These are phyloP conservation scores for Rhizoclosmatium sp. DNA, from an alignment of 192 early-diverging fungal genomes.

Conservation along the genomic window DNA sequence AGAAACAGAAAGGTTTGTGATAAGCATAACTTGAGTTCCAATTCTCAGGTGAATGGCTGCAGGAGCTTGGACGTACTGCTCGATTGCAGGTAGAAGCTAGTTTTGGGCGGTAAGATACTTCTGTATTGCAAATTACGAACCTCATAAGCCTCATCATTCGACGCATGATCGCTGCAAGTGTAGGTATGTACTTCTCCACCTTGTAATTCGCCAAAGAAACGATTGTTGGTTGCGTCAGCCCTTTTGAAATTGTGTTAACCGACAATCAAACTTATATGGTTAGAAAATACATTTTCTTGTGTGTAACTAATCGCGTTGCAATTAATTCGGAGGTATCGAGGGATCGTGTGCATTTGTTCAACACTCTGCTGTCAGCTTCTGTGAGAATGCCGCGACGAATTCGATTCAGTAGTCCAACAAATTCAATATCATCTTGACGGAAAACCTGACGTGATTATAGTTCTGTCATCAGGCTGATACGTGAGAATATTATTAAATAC, in stretches of 20 bases:
- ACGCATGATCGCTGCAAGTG: conserved; percentile 6
- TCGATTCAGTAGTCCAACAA: conserved; percentile 26
- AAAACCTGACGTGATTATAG: neutral
- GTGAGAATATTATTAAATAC: neutral
- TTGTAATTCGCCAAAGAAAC: conserved; percentile 9
- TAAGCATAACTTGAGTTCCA: conserved; percentile 36
- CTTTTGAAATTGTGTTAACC: neutral
- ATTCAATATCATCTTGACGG: conserved; percentile 18
- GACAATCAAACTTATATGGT: neutral
- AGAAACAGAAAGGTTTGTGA: conserved; percentile 14
- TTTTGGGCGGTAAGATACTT: neutral
- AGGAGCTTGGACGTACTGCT: neutral
- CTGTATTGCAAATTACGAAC: neutral
- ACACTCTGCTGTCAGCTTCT: neutral
- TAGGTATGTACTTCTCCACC: conserved; percentile 7
- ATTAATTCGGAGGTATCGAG: neutral
- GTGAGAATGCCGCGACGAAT: conserved; percentile 8
- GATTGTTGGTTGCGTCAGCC: neutral
- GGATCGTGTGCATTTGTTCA: conserved; percentile 24
- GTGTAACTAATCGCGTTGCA: conserved; percentile 13
- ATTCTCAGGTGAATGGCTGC: conserved; percentile 2
- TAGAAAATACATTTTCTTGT: neutral
- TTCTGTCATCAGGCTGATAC: neutral
- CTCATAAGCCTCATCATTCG: neutral
- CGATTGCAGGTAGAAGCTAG: neutral